Conservation (phyloP, 768 basidiomycete species). For the Leccinellum rugosiceps region DNA sequence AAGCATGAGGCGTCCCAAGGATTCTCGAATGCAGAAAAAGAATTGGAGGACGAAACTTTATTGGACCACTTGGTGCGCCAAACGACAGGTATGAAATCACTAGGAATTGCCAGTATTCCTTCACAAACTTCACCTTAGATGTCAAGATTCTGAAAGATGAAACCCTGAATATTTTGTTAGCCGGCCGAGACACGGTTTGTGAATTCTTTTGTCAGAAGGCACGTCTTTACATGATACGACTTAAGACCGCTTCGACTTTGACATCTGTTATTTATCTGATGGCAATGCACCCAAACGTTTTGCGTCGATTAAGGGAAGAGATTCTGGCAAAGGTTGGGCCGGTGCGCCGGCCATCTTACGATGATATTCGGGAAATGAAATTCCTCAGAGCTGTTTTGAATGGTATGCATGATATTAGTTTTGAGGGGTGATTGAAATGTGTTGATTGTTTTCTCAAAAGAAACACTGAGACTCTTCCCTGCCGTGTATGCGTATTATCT, state of each 20-base stretch:
- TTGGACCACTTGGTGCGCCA: conserved; percentile 39
- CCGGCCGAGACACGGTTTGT: conserved; percentile 43
- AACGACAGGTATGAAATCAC: conserved; percentile 33
- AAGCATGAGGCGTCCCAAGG: conserved; percentile 16
- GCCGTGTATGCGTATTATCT: conserved; percentile 19
- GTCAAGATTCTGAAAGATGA: conserved; percentile 38
- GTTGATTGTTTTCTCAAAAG: conserved; percentile 11
- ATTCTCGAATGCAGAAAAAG: conserved; percentile 1
- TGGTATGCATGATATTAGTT: conserved; percentile 26
- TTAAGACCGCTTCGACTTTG: conserved; percentile 42
- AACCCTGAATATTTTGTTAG: conserved; percentile 42
- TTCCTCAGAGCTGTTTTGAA: conserved; percentile 44
- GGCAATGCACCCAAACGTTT: conserved; percentile 42
- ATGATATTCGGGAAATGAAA: conserved; percentile 43
- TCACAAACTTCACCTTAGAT: conserved; percentile 11
- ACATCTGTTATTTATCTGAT: conserved; percentile 47
- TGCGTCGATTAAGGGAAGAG: conserved; percentile 40
- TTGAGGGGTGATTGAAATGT: too few species aligned
- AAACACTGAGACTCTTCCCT: conserved; percentile 34
- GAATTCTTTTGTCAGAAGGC: background rate
- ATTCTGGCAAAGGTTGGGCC: conserved; percentile 38
- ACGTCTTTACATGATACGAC: background rate
- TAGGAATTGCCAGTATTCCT: background rate
- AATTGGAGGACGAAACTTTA: conserved; percentile 36
- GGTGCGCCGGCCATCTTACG: conserved; percentile 35